Evolutionary conservation across 164 flowering plant species (phyloP), one percentile per base, ranked within the genome.

Genomic region (Vitis amurensis): DNA sequence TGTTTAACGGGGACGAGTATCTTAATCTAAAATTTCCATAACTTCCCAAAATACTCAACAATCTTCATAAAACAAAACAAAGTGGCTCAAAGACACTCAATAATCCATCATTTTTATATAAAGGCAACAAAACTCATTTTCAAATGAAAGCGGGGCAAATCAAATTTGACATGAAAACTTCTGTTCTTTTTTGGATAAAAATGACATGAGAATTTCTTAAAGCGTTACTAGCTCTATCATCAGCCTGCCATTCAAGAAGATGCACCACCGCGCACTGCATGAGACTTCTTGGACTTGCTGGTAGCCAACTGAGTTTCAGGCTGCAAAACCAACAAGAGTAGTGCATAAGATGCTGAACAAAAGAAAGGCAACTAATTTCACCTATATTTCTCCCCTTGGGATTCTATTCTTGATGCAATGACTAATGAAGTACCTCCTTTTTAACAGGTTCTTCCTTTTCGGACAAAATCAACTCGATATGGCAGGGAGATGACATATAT

Each of bases 401-500:
- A 0, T 37, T 37, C 44, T 3, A 37, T 37, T 11, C n/a, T 56
- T 50, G 8, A 6, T 15, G 27, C 8, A 55, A 15, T 5, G 11
- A 14, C 1, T 11, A 2, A 27, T 12, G 14, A 47, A 73, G 69
- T 83, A 92, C 97, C 95, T 92, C 97, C 68, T 88, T 93, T 78
- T 87, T 89, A 9, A 93, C 97, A 0, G 90, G 76, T 62, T 87
- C 98, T 74, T 93, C 98, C 74, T 93, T 93, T 71, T 93, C 97
- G 2, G 97, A 91, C 76, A 93, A 77, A 47, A 77, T 81, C 86
- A 93, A 77, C 81, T 93, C 98, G 65, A 93, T 93, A 70, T 93
- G 98, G 80, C 98, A 93, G 0, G 97, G 97, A 10, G 91, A 87
- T 7, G 97, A 91, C 98, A 93, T 93, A 64, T 93, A 93, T 7